Percentiles rank a stretch among this genome's conserved stretches.
phyloP scores from a whole-genome alignment of 2,329 filamentous ascomycete genomes.

The Phialophora verrucosa region DNA sequence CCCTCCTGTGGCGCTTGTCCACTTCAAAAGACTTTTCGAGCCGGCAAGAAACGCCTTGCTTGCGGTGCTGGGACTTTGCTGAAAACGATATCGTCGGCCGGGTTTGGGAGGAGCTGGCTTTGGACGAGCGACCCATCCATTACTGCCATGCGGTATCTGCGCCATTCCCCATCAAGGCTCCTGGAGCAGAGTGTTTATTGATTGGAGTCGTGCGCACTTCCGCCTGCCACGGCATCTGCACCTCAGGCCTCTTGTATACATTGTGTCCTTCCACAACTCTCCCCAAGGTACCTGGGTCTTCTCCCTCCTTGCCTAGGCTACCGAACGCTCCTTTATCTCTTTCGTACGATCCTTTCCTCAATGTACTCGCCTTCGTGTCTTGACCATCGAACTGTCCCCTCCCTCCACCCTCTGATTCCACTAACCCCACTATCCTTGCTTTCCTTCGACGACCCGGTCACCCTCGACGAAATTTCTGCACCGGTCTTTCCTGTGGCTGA shows the following conservation, averaged over 20 bases:
- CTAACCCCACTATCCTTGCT: slow-evolving; percentile 23
- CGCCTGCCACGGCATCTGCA: slow-evolving; percentile 36
- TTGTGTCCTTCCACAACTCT: slow-evolving; percentile 25
- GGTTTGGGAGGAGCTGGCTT: slow-evolving; percentile 30
- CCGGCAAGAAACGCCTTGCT: slow-evolving; percentile 28
- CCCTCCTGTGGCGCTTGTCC: slow-evolving; percentile 36
- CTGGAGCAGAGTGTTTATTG: slow-evolving; percentile 30
- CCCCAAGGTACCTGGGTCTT: slow-evolving; percentile 31
- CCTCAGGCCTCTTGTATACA: slow-evolving; percentile 34
- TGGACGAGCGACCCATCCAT: slow-evolving; percentile 30
- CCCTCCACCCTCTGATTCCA: slow-evolving; percentile 22
- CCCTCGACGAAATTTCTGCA: slow-evolving; percentile 16
- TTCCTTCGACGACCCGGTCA: slow-evolving; percentile 26
- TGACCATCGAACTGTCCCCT: slow-evolving; percentile 21
- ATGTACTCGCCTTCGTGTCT: slow-evolving; percentile 29
- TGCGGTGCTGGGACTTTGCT: slow-evolving; percentile 24
- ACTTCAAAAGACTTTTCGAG: slow-evolving; percentile 28
- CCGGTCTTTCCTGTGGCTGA: slow-evolving; percentile 13
- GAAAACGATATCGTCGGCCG: slow-evolving; percentile 28
- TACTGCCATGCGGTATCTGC: slow-evolving; percentile 27
- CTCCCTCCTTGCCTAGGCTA: slow-evolving; percentile 28
- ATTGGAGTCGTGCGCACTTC: slow-evolving; percentile 31
- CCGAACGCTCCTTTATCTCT: slow-evolving; percentile 34
- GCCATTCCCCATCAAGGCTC: slow-evolving; percentile 32
- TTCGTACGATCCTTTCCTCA: slow-evolving; percentile 30